Evolutionary conservation across 345 rosid genomes (phyloP), one percentile per base, ranked within the genome.

Genomic region (Lepidium africanum): DNA sequence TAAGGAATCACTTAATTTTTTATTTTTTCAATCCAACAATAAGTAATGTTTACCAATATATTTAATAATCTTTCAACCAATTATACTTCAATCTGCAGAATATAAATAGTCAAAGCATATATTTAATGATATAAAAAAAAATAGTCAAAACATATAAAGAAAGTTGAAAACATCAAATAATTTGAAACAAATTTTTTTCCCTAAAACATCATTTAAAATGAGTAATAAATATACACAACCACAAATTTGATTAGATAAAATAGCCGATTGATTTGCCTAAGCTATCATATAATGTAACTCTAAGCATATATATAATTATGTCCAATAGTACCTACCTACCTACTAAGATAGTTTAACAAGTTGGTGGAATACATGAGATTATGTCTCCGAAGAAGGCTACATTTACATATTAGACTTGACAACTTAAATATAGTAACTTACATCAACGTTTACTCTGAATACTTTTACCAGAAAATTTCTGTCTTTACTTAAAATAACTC

Each of bases 401-500:
- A 47, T 64, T 37, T 72, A 64, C 71, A 72, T 63, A 64, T 65
- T 27, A 57, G 10, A 55, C 46, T 15, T 46, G 10, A 63, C 14
- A 42, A 53, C 47, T 52, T 60, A 14, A 13, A 39, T 3, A 33
- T 6, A 4, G 48, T 54, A 64, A 39, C 35, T 47, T 65, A 72
- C 71, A 63, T 47, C 65, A 72, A 56, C 51, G 50, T 30, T 68
- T 56, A 37, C 63, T 61, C 5, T 52, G 40, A 70, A 54, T 33
- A n/a, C 23, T 68, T 66, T 21, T 33, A 15, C 75, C 64, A 9
- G 65, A 69, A 59, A 27, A 9, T 54, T 21, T 63, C 1, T 52
- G 54, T 59, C 40, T 25, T 50, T 36, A 33, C 59, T 64, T 32
- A 68, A 30, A 75, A 93, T 76, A 90, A 68, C 79, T 93, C 98